These are phyloP conservation scores for Aspergillus novofumigatus DNA, from an alignment of 2,329 filamentous ascomycete species.

Conservation along the genomic window DNA sequence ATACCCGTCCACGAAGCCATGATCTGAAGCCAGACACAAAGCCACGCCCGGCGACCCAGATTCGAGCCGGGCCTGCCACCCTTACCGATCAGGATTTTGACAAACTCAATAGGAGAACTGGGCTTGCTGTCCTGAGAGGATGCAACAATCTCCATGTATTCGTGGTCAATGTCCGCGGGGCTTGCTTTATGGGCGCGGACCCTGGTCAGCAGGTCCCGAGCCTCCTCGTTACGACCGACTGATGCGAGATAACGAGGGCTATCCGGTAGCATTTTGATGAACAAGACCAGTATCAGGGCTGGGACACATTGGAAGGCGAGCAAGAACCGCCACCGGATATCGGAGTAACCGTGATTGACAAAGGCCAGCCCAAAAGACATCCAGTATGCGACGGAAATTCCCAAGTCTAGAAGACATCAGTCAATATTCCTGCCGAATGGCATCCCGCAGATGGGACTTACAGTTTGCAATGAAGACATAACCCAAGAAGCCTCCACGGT, in stretches of 20 bases:
- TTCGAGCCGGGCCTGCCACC: slow-evolving; percentile 29
- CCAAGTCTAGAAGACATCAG: slow-evolving; percentile 34
- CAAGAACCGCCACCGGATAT: slow-evolving; percentile 32
- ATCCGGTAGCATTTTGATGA: slow-evolving; percentile 31
- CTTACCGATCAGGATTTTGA: slow-evolving; percentile 34
- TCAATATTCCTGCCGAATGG: background rate
- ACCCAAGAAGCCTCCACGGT: slow-evolving; percentile 46
- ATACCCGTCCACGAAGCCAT: slow-evolving; percentile 46
- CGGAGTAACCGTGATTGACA: slow-evolving; percentile 29
- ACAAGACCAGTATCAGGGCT: slow-evolving; percentile 21
- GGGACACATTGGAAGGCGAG: slow-evolving; percentile 34
- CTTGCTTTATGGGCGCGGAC: slow-evolving; percentile 18
- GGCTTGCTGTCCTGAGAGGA: slow-evolving; percentile 26
- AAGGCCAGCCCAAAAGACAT: slow-evolving; percentile 35
- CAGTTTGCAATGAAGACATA: slow-evolving; percentile 52
- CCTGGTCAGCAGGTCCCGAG: slow-evolving; percentile 44
- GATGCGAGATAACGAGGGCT: slow-evolving; percentile 31
- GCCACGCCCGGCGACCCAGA: slow-evolving; percentile 39
- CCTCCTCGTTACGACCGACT: slow-evolving; percentile 42
- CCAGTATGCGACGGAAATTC: slow-evolving; percentile 42
- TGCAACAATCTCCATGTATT: slow-evolving; percentile 35
- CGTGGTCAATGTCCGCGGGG: slow-evolving; percentile 27
- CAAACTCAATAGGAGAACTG: slow-evolving; percentile 38
- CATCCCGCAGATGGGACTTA: slow-evolving; percentile 8
- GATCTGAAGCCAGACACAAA: slow-evolving; percentile 44